phyloP scores from a whole-genome alignment of 345 rosid genomes.

The Arabis hirsuta region DNA sequence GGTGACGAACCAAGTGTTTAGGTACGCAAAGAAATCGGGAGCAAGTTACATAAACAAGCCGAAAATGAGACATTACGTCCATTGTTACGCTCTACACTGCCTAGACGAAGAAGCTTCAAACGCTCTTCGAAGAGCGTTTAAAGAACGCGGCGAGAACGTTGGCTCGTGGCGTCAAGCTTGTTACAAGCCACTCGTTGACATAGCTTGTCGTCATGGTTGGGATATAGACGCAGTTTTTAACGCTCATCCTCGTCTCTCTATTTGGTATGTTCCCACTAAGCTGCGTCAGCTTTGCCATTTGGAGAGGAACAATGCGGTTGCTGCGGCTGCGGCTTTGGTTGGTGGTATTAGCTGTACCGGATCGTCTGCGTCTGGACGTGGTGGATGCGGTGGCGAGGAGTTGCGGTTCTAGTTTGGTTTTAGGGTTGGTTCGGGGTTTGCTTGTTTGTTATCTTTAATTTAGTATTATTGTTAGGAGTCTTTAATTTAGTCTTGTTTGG shows the following conservation, averaged over 20 bases:
- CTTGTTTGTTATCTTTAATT: conserved; percentile 17
- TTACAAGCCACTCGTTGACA: conserved; percentile 85
- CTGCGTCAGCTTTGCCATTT: conserved; percentile 95
- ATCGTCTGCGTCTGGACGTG: conserved; percentile 36
- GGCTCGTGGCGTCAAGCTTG: conserved; percentile 99
- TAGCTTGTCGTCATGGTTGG: conserved; percentile 89
- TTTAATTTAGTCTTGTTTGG: too few species aligned
- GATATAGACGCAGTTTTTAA: conserved; percentile 90
- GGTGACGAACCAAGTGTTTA: conserved; percentile 98
- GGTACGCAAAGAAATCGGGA: conserved; percentile 91
- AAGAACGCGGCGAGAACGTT: conserved; percentile 94
- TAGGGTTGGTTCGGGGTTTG: conserved; percentile 5
- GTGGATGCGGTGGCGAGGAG: conserved; percentile 31
- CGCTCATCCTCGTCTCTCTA: conserved; percentile 87
- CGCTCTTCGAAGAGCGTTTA: conserved; percentile 71
- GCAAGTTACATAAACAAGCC: conserved; percentile 99
- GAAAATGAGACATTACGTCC: conserved; percentile 97
- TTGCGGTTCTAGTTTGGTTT: conserved; percentile 24
- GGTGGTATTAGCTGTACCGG: conserved; percentile 38
- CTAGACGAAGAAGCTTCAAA: conserved; percentile 88
- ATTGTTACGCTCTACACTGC: conserved; percentile 95
- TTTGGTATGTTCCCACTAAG: conserved; percentile 97
- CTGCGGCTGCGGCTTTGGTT: conserved; percentile 57
- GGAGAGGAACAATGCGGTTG: conserved; percentile 59
- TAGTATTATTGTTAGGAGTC: neutral